Evolutionary conservation across 2,329 filamentous ascomycete genomes (phyloP), one percentile per base, ranked within the genome.

Genomic region (Scedosporium minutisporum): DNA sequence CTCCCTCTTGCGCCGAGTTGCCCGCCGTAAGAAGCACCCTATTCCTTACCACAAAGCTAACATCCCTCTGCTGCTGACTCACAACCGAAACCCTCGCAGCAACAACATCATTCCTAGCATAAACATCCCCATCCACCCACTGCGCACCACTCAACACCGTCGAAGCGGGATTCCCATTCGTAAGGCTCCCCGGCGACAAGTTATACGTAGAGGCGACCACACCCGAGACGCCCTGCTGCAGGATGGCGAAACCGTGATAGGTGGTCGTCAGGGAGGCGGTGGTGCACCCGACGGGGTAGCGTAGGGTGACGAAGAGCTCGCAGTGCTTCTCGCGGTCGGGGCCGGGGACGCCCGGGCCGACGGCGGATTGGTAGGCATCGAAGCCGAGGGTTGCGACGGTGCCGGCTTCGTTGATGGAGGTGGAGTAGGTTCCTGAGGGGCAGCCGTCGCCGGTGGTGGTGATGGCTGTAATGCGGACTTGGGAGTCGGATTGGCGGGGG

Each of bases 211-310:
- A 48, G 18, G 46, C 57, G 1, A 59, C 25, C 12, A 44, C 29
- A 16, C 41, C 61, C 18, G 61, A 51, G 25, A 58, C 44, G 18
- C 57, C 57, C 1, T 6, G 3, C 16, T 53, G 14, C 14, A 61
- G 29, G 29, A n/a, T 4, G 25, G 62, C 62, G 46, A 57, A 60
- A 48, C 62, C 62, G 46, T 60, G 62, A 29, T 57, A 46, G 7
- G 46, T 57, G 21, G 57, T 63, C 3, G 23, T 46, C 29, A 63
- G 3, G 48, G 62, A 18, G 44, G 58, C 57, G 5, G 29, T 16
- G 14, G 57, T 63, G 25, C 62, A 63, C n/a, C 62, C 62, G 38
- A 57, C 9, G 29, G 62, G 57, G 62, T 55, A 63, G 12, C 23
- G 27, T 1, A 63, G 23, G 12, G 46, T 58, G 46, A 57, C n/a